phyloP scores from a whole-genome alignment of 441 rosid species.

The Gossypium trilobum region DNA sequence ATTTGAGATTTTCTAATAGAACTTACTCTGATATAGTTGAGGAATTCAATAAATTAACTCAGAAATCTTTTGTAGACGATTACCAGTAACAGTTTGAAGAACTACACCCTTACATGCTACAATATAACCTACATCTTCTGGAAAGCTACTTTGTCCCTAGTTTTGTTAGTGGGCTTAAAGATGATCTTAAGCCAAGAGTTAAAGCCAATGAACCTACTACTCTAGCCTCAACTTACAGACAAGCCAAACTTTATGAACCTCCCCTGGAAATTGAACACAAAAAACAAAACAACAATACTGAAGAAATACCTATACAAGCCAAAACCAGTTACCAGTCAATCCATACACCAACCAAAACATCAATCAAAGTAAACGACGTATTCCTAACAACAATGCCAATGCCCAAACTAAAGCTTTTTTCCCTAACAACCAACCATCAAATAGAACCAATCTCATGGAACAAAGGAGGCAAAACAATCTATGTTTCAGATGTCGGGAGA shows the following conservation, averaged over 20 bases:
- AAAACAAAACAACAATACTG: too few species aligned
- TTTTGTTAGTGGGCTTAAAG: background rate
- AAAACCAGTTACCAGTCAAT: too few species aligned
- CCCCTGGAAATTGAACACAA: too few species aligned
- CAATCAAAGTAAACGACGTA: too few species aligned
- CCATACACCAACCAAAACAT: too few species aligned
- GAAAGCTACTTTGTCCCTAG: background rate
- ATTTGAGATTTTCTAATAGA: background rate
- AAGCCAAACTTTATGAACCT: background rate
- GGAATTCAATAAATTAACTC: background rate
- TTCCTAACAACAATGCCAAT: too few species aligned
- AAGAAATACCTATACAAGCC: too few species aligned
- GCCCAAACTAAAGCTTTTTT: too few species aligned
- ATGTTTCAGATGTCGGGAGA: too few species aligned
- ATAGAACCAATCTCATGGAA: too few species aligned
- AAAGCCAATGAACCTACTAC: background rate
- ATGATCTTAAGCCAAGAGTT: background rate
- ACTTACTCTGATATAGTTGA: background rate
- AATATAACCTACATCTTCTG: background rate
- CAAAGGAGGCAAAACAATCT: too few species aligned
- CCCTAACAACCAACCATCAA: too few species aligned
- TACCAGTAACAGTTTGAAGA: background rate
- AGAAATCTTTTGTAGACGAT: background rate
- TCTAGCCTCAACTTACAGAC: background rate
- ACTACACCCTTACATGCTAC: background rate